Conservation (phyloP, 2,329 filamentous ascomycete genomes). For the Phaeoacremonium minimum region DNA sequence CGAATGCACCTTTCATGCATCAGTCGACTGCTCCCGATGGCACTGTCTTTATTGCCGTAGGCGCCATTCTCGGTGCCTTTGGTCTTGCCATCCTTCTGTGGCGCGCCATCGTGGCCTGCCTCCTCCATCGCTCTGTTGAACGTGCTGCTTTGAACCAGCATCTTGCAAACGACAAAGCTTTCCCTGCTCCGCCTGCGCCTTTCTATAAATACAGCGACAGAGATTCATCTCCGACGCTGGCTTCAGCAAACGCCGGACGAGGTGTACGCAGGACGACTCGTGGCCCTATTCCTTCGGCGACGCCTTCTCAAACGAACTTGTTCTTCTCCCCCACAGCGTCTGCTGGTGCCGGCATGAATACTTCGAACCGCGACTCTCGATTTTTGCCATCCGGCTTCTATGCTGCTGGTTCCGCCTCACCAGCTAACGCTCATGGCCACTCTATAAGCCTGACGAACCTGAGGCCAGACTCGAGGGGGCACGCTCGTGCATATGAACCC, state of each 20-base stretch:
- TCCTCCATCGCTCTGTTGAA: slow-evolving; percentile 86
- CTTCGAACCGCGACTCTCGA: slow-evolving; percentile 63
- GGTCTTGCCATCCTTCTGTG: slow-evolving; percentile 79
- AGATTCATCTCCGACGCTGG: slow-evolving; percentile 48
- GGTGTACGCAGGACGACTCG: slow-evolving; percentile 47
- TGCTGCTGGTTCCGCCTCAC: slow-evolving; percentile 63
- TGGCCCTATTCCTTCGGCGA: slow-evolving; percentile 47
- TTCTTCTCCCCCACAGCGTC: slow-evolving; percentile 95
- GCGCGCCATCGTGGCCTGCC: slow-evolving; percentile 84
- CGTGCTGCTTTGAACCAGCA: slow-evolving; percentile 76
- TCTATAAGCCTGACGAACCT: slow-evolving; percentile 60
- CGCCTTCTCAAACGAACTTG: slow-evolving; percentile 64
- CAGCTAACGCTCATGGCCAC: slow-evolving; percentile 40
- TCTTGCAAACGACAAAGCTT: slow-evolving; percentile 65
- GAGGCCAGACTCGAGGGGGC: slow-evolving; percentile 52
- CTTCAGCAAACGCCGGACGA: slow-evolving; percentile 41
- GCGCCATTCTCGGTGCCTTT: slow-evolving; percentile 80
- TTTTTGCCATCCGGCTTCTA: slow-evolving; percentile 93
- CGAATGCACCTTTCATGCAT: slow-evolving; percentile 87
- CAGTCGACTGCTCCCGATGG: slow-evolving; percentile 81
- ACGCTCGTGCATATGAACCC: slow-evolving; percentile 40
- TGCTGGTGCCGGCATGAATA: slow-evolving; percentile 55
- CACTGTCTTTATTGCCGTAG: slow-evolving; percentile 93
- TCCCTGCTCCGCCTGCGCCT: slow-evolving; percentile 50
- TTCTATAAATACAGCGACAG: slow-evolving; percentile 64